Conservation (phyloP, 257 asterid species). For the Solanum pimpinellifolium region DNA sequence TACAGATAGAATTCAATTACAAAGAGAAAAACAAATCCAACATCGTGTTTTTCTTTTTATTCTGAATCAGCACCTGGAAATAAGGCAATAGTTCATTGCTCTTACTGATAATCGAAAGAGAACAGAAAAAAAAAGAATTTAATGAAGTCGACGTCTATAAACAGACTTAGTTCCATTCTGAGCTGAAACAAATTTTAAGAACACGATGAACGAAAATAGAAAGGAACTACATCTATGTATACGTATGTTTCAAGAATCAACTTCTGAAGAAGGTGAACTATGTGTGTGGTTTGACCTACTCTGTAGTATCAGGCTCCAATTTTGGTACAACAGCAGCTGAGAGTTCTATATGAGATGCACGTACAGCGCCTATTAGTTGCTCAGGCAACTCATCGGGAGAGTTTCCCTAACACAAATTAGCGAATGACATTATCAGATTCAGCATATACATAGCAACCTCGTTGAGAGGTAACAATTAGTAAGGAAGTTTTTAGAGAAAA, state of each 20-base stretch:
- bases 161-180: neutral
- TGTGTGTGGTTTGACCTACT: neutral
- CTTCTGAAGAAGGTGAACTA: neutral
- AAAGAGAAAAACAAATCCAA: neutral
- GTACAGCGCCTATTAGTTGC: conserved; percentile 37
- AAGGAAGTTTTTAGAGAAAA: neutral
- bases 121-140: neutral
- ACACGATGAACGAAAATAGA: neutral
- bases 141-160: neutral
- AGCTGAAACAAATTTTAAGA: neutral
- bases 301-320: conserved; percentile 17
- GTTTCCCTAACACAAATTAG: conserved; percentile 13
- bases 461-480: neutral
- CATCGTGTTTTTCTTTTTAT: neutral
- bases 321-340: conserved; percentile 28
- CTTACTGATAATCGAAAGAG: neutral
- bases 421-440: neutral
- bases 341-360: conserved; percentile 33
- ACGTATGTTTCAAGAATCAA: neutral
- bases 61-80: neutral
- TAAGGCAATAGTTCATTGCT: neutral
- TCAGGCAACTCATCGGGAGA: conserved; percentile 35
- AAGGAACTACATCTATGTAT: neutral
- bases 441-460: neutral
- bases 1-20: neutral